Evolutionary conservation across 805 yeast species (phyloP).

Genomic region (Pichia rugopelliculosa): DNA sequence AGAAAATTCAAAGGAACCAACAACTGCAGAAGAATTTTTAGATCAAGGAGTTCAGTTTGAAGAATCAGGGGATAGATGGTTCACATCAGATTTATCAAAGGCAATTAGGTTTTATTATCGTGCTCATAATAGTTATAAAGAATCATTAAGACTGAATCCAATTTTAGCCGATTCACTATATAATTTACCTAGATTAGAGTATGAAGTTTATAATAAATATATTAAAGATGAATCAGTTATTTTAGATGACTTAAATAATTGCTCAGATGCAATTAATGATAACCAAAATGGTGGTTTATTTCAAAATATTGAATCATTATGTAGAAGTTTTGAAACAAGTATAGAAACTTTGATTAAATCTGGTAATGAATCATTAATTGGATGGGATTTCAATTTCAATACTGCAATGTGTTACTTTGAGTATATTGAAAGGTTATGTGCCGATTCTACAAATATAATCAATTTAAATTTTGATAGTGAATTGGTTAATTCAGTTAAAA

Average conservation of each 20-base stretch:
- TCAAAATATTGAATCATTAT: conserved; percentile 31
- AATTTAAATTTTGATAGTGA: background rate
- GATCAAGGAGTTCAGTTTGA: conserved; percentile 54
- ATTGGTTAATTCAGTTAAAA: conserved; percentile 14
- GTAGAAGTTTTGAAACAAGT: conserved; percentile 34
- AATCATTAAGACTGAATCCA: conserved; percentile 27
- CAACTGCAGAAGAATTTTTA: conserved; percentile 45
- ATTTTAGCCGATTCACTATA: conserved; percentile 42
- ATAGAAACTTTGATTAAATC: conserved; percentile 19
- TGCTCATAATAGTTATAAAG: conserved; percentile 40
- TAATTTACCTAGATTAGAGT: conserved; percentile 51
- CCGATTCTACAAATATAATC: conserved; percentile 1
- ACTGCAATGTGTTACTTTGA: conserved; percentile 41
- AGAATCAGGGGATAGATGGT: conserved; percentile 74
- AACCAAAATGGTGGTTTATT: conserved; percentile 28
- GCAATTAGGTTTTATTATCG: conserved; percentile 57
- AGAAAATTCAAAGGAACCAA: conserved; percentile 20
- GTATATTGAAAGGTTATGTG: conserved; percentile 30
- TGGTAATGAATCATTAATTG: conserved; percentile 9
- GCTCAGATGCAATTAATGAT: conserved; percentile 26
- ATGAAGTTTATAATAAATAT: conserved; percentile 48
- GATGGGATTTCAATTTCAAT: conserved; percentile 41
- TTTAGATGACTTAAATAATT: conserved; percentile 26
- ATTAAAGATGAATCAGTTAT: conserved; percentile 40
- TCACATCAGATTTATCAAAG: conserved; percentile 56